Evolutionary conservation across 208 protist genomes (phyloP), one percentile per base, ranked within the genome.

Genomic region (Leishmania gerbilli): DNA sequence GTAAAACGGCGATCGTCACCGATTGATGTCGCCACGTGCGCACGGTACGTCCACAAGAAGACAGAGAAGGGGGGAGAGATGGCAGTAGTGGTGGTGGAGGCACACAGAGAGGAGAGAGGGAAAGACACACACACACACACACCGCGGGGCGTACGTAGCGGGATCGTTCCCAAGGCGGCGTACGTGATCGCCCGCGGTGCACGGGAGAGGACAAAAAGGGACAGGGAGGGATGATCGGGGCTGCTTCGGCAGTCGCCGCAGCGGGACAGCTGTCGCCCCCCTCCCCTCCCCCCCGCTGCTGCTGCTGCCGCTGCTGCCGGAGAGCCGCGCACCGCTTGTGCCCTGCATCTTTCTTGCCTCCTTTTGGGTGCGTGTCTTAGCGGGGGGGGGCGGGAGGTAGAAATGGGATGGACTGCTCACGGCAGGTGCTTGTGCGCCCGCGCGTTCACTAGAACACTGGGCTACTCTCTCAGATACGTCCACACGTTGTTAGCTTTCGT

Each of bases 91-190:
- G 76, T 37, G 40, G 40, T 17, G 24, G 53, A 79, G 27, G 40
- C 24, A 72, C 21, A 76, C 34, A 62, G 74, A 37, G 67, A 69
- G 47, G 47, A 58, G 47, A 58, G 34, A 78, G 72, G 37, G 65
- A 79, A 58, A 69, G 60, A 74, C 13, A 40, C 31, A 40, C n/a
- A 47, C 45, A 82, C 27, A 67, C 0, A 40, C 31, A 68, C 31
- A 68, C 31, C 31, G 49, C 37, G n/a, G 71, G 49, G 45, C 17
- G 31, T 42, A 13, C 15, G 71, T 58, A 75, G 11, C 24, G 51
- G 37, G n/a, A 84, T 49, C 0, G 34, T 58, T 56, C n/a, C 3
- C 47, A 51, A 56, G 47, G 74, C 34, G 47, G 34, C 24, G 34
- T 51, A 42, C 34, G 45, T 67, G 24, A 64, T 68, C 31, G 37